phyloP scores from a whole-genome alignment of 108 stramenopile genomes.

The Seminavis robusta region DNA sequence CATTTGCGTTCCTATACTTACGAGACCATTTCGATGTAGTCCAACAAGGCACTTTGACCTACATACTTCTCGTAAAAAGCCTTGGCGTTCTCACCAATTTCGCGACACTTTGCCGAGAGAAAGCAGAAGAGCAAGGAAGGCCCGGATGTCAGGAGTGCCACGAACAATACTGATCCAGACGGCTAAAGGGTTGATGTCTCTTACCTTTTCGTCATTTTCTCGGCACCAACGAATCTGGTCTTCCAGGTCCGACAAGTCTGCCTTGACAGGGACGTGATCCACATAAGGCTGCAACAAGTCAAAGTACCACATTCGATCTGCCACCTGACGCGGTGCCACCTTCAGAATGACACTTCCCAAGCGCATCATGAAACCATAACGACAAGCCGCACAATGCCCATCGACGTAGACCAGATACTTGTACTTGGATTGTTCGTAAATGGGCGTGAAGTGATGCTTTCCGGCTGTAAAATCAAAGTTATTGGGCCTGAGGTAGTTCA shows the following conservation, averaged over 20 bases:
- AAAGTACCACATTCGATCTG: slow-evolving; percentile 99
- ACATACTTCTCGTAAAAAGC: slow-evolving; percentile 85
- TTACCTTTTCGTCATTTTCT: slow-evolving; percentile 90
- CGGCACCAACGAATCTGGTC: slow-evolving; percentile 98
- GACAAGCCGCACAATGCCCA: slow-evolving; percentile 99
- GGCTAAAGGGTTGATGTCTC: no score
- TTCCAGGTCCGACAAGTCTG: slow-evolving; percentile 93
- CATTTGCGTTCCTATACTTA: no score
- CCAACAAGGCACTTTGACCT: slow-evolving; percentile 75
- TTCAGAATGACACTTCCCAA: slow-evolving; percentile 97
- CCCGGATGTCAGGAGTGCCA: no score
- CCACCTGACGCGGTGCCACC: slow-evolving; percentile 87
- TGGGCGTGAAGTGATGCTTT: slow-evolving; percentile 93
- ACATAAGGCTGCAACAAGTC: slow-evolving; percentile 92
- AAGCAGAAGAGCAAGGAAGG: no score
- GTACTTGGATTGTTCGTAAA: slow-evolving; percentile 97
- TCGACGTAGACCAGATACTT: slow-evolving; percentile 98
- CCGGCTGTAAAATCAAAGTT: slow-evolving; percentile 91
- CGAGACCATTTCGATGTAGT: slow-evolving; percentile 94
- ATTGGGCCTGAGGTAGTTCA: slow-evolving; percentile 83
- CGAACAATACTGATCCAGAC: no score
- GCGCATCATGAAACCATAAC: slow-evolving; percentile 99
- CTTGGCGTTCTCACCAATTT: slow-evolving; percentile 81
- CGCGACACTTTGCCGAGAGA: no score
- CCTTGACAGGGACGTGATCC: slow-evolving; percentile 97